Evolutionary conservation across 2,329 filamentous ascomycete species (phyloP).

Genomic region (Hypoxylon sp.): DNA sequence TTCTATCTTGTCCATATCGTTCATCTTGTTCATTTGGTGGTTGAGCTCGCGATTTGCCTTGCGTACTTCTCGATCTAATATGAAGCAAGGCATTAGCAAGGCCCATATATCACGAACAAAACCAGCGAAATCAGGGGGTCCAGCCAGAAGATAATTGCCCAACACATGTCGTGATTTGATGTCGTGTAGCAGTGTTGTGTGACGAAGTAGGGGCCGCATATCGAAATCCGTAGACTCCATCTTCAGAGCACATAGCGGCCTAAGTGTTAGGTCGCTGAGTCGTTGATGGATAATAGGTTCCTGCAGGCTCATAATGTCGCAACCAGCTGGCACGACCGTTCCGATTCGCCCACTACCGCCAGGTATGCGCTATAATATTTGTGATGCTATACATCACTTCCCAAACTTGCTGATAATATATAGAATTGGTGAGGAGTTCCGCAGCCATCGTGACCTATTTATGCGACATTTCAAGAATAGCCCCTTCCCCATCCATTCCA

Average conservation of each 20-base stretch:
- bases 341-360: constrained; percentile 13
- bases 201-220: constrained; percentile 16
- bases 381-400: constrained; percentile 9
- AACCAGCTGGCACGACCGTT: constrained; percentile 1
- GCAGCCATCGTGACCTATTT: neutral
- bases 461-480: constrained; percentile 6
- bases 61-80: constrained; percentile 55
- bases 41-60: constrained; percentile 93
- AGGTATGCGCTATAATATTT: constrained; percentile 14
- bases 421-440: constrained; percentile 24
- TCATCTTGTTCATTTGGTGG: constrained; percentile 91
- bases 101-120: constrained; percentile 22
- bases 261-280: constrained; percentile 2
- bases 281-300: constrained; percentile 13
- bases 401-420: constrained; percentile 1
- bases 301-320: constrained; percentile 26
- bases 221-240: constrained; percentile 16
- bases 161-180: constrained; percentile 24
- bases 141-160: constrained; percentile 2
- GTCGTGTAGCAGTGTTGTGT: constrained; percentile 24
- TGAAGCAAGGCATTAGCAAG: constrained; percentile 41
- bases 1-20: constrained; percentile 91
- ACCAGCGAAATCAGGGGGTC: constrained; percentile 11
- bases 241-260: constrained; percentile 1
- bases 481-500: neutral